Base-by-base conservation (phyloP, 2,329 filamentous ascomycete species). In the Colletotrichum sp. region DNA sequence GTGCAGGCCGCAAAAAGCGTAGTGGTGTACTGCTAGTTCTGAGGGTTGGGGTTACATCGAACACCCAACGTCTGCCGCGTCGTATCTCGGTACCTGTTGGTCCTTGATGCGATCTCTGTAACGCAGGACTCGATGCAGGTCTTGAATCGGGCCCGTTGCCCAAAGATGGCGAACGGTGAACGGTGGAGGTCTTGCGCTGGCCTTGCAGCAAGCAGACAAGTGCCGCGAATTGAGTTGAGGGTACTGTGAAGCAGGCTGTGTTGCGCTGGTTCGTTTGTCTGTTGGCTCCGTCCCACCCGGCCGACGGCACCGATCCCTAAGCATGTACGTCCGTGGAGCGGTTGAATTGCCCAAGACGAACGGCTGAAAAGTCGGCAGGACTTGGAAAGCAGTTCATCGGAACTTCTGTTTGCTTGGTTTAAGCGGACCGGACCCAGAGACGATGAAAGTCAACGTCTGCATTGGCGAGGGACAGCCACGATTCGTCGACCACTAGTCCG, bases 121-220 rank as follows among this genome's bases (percentile, higher is more conserved):
- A 28, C 36, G 68, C 61, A 67, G 72, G 68, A 73, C 55, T 68
- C 57, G 70, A 67, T 48, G 70, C 64, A 68, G 71, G 74, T 67
- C 71, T 75, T 61, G 61, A 21, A 76, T 76, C 71, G 71, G 74
- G 74, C 66, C 74, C 71, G 64, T 52, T 57, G 72, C 60, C 70
- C 69, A 34, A 72, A 57, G 59, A 67, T 39, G 30, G 55, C 67
- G 55, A 69, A 70, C 30, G 60, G 55, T 32, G 65, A 34, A 72
- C 34, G 18, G 57, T 73, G 73, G 68, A 75, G 64, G 57, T 57
- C 55, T 32, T 73, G 63, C 30, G 70, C 61, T 75, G 73, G 73
- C 64, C 43, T 18, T 75, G 70, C 73, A 68, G 71, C 24, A n/a
- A 60, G 64, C 70, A 65, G 63, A 32, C 36, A 71, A 75, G 26